Percentiles rank a stretch among this genome's conserved stretches.
Evolutionary conservation across 148 eudicot genomes (phyloP).

Genomic region (Fagopyrum tataricum): DNA sequence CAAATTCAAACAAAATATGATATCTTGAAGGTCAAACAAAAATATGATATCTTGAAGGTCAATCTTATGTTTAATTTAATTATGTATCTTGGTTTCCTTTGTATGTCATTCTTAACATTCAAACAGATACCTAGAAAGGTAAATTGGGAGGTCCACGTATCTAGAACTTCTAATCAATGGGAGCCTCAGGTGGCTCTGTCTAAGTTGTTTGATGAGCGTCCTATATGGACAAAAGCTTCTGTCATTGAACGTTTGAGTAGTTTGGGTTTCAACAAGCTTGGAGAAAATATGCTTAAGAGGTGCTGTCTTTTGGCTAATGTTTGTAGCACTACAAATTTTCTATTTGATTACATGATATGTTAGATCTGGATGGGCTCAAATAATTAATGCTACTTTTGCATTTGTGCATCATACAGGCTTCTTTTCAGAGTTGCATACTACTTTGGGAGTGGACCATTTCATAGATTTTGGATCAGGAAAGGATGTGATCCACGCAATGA

Average conservation of each 20-base stretch:
- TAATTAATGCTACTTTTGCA: not conserved
- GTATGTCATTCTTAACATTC: conserved; percentile 47
- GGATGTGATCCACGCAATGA: conserved; percentile 99
- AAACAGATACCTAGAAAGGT: conserved; percentile 80
- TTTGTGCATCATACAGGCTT: conserved; percentile 44
- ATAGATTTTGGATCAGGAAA: conserved; percentile 83
- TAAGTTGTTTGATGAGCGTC: conserved; percentile 82
- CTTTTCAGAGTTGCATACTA: conserved; percentile 80
- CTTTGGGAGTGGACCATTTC: conserved; percentile 90
- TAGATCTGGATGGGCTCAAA: not conserved
- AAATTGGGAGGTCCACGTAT: conserved; percentile 60
- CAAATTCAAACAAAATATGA: not conserved
- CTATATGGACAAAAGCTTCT: conserved; percentile 77
- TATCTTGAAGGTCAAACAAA: not conserved
- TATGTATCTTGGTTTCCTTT: not conserved
- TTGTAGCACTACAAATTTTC: not conserved
- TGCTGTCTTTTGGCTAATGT: conserved; percentile 16
- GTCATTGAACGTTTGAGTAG: conserved; percentile 62
- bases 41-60: not conserved
- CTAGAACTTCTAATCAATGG: conserved; percentile 65
- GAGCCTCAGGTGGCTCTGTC: conserved; percentile 62
- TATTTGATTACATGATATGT: not conserved
- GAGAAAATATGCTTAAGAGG: conserved; percentile 59
- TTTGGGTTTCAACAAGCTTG: conserved; percentile 50
- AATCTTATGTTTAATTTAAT: not conserved